Evolutionary conservation across 768 basidiomycete species (phyloP), one percentile per base, ranked within the genome.

Genomic region (Leccinum obscurum): DNA sequence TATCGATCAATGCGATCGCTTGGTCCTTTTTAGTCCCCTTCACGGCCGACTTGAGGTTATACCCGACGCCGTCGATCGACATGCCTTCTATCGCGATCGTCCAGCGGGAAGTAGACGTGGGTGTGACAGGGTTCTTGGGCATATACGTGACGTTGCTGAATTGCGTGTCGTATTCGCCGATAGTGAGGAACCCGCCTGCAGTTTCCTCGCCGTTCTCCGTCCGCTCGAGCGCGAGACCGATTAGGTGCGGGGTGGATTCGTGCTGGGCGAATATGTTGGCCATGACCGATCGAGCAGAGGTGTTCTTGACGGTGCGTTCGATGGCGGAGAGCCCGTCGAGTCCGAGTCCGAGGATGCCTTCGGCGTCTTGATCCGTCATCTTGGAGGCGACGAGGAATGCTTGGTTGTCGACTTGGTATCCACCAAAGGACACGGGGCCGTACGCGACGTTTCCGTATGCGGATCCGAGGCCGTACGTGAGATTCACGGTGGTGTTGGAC

Each of bases 201-300:
- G 75, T 78, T n/a, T 76, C 65, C 35, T 78, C 76, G 15, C 77
- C 65, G 52, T 81, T 76, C 1, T 72, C 69, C 2, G 80, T 72
- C 4, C 80, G 76, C 6, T 78, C 71, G 15, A 82, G 73, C 15
- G 80, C 74, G 32, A 83, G 62, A 6, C 76, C 77, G 61, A 83
- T 67, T n/a, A 80, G 74, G 32, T 75, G 77, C 5, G 79, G 75
- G 0, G 69, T 60, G 10, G 63, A 56, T 1, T 76, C 66, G 54
- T 76, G 66, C 59, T 77, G 75, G 0, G 63, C 64, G 57, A 78
- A 81, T 34, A 82, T 67, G 64, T 78, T 82, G 13, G 69, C 65
- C 51, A 82, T 70, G 28, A 79, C 70, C 0, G 81, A 73, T 6
- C 55, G 71, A 2, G 60, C 26, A 0, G 62, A 60, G 1, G 34